phyloP scores from a whole-genome alignment of 2,329 filamentous ascomycete species.

The Trichophyton rubrum region DNA sequence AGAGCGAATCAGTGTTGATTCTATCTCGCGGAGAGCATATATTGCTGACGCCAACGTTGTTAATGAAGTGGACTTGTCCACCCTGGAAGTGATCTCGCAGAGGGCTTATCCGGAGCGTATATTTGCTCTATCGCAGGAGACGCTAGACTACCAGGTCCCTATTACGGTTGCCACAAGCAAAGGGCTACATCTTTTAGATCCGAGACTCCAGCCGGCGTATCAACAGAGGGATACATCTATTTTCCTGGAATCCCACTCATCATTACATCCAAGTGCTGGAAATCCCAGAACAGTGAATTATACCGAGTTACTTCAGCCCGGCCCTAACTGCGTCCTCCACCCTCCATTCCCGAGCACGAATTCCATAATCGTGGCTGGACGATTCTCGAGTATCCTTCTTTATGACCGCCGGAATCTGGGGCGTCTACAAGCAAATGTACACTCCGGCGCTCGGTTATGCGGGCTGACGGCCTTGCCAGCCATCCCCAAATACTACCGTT shows the following conservation, averaged over 20 bases:
- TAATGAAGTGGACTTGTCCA: conserved; percentile 69
- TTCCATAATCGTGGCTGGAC: conserved; percentile 77
- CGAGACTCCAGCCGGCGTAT: conserved; percentile 33
- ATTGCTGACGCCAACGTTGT: conserved; percentile 67
- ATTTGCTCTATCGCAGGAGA: conserved; percentile 61
- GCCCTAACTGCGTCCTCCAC: conserved; percentile 72
- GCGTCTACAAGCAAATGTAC: conserved; percentile 60
- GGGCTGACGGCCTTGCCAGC: conserved; percentile 53
- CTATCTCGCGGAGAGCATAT: conserved; percentile 53
- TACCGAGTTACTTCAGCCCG: conserved; percentile 64
- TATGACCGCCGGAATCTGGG: conserved; percentile 84
- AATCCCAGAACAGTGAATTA: conserved; percentile 34
- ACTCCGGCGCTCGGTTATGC: conserved; percentile 71
- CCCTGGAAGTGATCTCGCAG: conserved; percentile 55
- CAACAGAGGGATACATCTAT: neutral
- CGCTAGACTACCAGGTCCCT: conserved; percentile 49
- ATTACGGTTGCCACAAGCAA: conserved; percentile 73
- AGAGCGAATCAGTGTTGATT: conserved; percentile 74
- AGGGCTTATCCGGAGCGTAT: conserved; percentile 70
- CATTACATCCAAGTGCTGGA: neutral
- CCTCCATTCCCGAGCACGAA: conserved; percentile 53
- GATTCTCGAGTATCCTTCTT: conserved; percentile 77
- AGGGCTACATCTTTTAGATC: conserved; percentile 73
- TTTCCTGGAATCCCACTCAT: neutral
- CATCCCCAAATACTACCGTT: conserved; percentile 42